Conservation (phyloP, 1,139 yeast genomes). For the Magnusiomyces tetraspermus region DNA sequence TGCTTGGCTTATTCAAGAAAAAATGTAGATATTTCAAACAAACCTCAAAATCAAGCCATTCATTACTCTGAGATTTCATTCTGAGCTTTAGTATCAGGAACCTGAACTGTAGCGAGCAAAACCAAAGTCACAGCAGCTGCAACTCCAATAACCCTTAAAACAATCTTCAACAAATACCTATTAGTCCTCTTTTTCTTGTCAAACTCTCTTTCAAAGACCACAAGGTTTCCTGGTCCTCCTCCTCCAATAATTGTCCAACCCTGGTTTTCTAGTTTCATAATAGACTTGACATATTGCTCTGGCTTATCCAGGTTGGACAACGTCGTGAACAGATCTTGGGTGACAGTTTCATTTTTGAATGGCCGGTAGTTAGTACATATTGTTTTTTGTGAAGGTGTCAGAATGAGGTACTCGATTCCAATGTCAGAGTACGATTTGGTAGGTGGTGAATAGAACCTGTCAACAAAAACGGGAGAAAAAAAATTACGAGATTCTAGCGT, state of each 20-base stretch:
- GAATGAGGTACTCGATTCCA: slow-evolving; percentile 38
- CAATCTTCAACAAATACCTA: slow-evolving; percentile 15
- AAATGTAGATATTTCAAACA: no score
- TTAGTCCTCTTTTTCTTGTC: slow-evolving; percentile 16
- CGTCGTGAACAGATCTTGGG: slow-evolving; percentile 41
- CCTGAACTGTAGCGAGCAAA: slow-evolving; percentile 15
- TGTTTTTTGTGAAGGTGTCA: slow-evolving; percentile 38
- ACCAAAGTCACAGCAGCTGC: slow-evolving; percentile 15
- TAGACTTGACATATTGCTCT: slow-evolving; percentile 28
- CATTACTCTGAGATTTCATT: no score
- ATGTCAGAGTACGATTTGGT: slow-evolving; percentile 6
- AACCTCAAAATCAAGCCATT: no score
- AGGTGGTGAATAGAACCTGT: slow-evolving; percentile 6
- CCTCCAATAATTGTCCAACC: slow-evolving; percentile 44
- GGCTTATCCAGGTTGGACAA: slow-evolving; percentile 36
- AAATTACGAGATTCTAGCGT: slow-evolving; percentile 41
- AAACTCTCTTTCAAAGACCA: slow-evolving; percentile 32
- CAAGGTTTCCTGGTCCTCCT: slow-evolving; percentile 31
- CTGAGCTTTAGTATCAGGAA: neutral
- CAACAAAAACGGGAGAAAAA: slow-evolving; percentile 39
- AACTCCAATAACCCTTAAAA: slow-evolving; percentile 12
- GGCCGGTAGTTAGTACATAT: slow-evolving; percentile 37
- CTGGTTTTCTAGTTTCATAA: slow-evolving; percentile 33
- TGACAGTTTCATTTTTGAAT: slow-evolving; percentile 27
- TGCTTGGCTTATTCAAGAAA: no score